A percentile compares a stretch with the other conserved stretches of the same genome.
Conservation (phyloP, 208 protist genomes). For the Naegleria lovaniensis region DNA sequence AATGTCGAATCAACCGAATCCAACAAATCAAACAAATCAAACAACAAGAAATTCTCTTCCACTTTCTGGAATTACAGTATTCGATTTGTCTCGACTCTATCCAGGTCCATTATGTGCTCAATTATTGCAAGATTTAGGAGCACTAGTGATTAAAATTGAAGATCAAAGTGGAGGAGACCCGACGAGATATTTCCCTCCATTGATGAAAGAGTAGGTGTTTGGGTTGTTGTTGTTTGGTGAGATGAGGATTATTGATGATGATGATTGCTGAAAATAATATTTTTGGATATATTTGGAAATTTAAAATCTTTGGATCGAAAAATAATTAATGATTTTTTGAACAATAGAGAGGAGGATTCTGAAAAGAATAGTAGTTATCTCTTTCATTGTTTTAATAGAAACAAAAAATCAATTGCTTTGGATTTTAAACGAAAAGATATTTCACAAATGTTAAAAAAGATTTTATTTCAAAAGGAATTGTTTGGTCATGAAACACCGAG, state of each 20-base stretch:
- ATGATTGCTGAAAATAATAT: too few species aligned
- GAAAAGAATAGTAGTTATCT: too few species aligned
- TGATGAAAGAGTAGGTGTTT: background rate
- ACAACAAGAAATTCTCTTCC: background rate
- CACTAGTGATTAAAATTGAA: slow-evolving; percentile 12
- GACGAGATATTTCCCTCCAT: background rate
- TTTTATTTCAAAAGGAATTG: background rate
- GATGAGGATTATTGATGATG: too few species aligned
- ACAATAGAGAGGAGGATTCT: too few species aligned
- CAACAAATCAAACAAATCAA: too few species aligned
- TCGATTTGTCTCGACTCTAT: background rate
- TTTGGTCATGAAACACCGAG: background rate
- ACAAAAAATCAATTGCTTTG: background rate
- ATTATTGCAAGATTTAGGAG: background rate
- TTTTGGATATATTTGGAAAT: too few species aligned
- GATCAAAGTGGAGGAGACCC: background rate
- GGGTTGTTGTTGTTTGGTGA: too few species aligned
- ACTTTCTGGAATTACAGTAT: background rate
- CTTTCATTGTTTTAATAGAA: slow-evolving; percentile 1
- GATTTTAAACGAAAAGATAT: background rate
- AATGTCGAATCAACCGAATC: too few species aligned
- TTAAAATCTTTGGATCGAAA: too few species aligned
- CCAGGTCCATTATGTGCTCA: background rate
- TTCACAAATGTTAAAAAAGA: background rate
- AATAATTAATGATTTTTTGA: too few species aligned